Conservation (phyloP, 2,329 filamentous ascomycete genomes). For the Diaporthe ampelina region DNA sequence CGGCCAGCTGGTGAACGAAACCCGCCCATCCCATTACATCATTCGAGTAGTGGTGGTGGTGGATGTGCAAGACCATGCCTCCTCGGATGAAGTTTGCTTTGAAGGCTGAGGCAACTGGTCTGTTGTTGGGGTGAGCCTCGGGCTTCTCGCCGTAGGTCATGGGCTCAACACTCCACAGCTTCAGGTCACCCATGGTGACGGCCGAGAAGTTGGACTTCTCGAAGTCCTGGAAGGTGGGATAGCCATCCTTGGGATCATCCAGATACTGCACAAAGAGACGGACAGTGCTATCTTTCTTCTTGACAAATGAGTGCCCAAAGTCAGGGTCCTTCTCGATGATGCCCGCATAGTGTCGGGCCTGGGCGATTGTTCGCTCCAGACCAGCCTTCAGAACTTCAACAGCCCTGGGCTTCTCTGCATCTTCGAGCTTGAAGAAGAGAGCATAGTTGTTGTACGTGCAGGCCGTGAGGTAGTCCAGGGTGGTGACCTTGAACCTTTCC, state of each 20-base stretch:
- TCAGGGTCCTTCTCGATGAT: constrained; percentile 55
- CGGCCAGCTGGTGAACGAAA: constrained; percentile 56
- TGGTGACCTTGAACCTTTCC: constrained; percentile 54
- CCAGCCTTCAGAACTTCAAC: constrained; percentile 46
- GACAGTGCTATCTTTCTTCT: constrained; percentile 48
- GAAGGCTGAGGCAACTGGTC: constrained; percentile 53
- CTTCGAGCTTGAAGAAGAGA: constrained; percentile 54
- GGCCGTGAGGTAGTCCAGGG: constrained; percentile 52
- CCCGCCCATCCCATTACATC: constrained; percentile 59
- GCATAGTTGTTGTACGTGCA: constrained; percentile 56
- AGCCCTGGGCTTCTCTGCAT: constrained; percentile 47
- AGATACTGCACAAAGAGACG: constrained; percentile 55
- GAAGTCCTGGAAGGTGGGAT: constrained; percentile 56
- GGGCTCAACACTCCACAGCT: constrained; percentile 51
- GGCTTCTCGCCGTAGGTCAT: constrained; percentile 58
- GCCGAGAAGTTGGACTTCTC: constrained; percentile 53
- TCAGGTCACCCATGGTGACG: constrained; percentile 51
- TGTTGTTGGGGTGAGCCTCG: constrained; percentile 52
- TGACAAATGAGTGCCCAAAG: constrained; percentile 52
- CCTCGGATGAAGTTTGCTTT: constrained; percentile 58
- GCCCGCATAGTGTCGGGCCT: constrained; percentile 53
- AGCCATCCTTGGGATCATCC: constrained; percentile 51
- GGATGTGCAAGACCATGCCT: constrained; percentile 57
- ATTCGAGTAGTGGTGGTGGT: constrained; percentile 59
- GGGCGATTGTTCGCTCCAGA: constrained; percentile 46